Conservation (phyloP, 2,329 filamentous ascomycete species). For the Akanthomyces uredinophilus region DNA sequence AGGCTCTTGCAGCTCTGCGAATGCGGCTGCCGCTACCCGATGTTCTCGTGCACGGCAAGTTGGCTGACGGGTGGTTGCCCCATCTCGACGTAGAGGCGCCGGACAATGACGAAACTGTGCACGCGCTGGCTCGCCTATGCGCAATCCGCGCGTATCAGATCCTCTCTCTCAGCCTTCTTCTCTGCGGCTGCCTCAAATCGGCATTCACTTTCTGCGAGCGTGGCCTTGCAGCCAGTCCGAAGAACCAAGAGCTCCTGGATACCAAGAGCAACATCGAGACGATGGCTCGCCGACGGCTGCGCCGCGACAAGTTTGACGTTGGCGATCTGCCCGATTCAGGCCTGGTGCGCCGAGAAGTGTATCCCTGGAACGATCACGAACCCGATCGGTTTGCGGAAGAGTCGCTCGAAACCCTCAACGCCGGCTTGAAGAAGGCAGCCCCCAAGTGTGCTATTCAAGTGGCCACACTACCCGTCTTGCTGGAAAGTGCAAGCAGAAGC, state of each 20-base stretch:
- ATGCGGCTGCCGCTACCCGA: constrained; percentile 34
- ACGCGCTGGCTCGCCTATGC: constrained; percentile 42
- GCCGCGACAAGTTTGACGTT: constrained; percentile 41
- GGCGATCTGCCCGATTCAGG: constrained; percentile 63
- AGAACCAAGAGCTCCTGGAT: constrained; percentile 51
- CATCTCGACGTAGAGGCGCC: constrained; percentile 29
- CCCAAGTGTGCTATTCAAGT: constrained; percentile 77
- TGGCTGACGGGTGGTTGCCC: constrained; percentile 32
- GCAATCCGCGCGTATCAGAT: constrained; percentile 57
- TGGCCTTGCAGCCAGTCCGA: constrained; percentile 51
- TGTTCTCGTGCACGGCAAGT: constrained; percentile 41
- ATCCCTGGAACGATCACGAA: constrained; percentile 63
- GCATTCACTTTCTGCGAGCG: constrained; percentile 61
- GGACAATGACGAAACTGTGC: constrained; percentile 29
- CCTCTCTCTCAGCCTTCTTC: constrained; percentile 51
- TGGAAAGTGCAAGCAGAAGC: constrained; percentile 47
- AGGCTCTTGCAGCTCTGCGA: constrained; percentile 50
- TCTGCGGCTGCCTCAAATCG: constrained; percentile 65
- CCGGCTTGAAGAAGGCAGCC: constrained; percentile 61
- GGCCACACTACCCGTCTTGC: constrained; percentile 68
- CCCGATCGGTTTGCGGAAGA: constrained; percentile 66
- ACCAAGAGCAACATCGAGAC: constrained; percentile 50
- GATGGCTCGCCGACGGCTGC: constrained; percentile 45
- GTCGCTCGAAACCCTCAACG: constrained; percentile 68
- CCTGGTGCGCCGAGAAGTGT: constrained; percentile 64